Percentiles rank a stretch among this genome's conserved stretches.
Conservation (phyloP, 163 green algal genomes). For the Coccomyxa subellipsoidea region DNA sequence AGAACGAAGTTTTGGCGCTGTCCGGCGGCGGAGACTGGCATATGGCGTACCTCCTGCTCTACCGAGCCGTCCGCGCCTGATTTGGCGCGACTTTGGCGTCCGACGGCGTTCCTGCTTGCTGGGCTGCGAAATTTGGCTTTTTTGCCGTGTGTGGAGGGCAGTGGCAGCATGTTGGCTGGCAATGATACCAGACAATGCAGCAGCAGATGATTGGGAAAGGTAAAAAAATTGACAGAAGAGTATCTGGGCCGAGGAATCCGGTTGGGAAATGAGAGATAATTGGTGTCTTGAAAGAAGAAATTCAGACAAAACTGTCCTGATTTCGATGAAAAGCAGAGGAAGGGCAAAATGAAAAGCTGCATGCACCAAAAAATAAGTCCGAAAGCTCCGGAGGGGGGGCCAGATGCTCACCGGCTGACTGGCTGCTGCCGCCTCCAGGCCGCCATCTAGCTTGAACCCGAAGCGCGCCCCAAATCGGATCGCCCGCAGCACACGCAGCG, state of each 20-base stretch:
- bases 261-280: background rate
- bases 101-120: no score
- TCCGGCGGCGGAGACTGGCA: constrained; percentile 95
- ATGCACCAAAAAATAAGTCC: no score
- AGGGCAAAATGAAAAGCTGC: background rate
- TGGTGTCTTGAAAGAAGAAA: background rate
- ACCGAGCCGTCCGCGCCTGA: constrained; percentile 50
- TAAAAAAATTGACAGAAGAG: no score
- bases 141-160: no score
- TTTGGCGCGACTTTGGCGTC: no score
- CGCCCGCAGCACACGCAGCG: constrained; percentile 88
- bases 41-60: constrained; percentile 98
- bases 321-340: no score
- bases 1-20: constrained; percentile 91
- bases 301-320: no score
- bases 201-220: no score
- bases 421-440: constrained; percentile 68
- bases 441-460: constrained; percentile 80
- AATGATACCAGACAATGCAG: no score
- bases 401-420: constrained; percentile 25
- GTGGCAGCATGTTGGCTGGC: no score
- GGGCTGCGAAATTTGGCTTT: no score
- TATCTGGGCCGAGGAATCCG: background rate
- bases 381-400: no score
- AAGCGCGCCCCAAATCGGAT: constrained; percentile 92